Base-by-base conservation (phyloP, 345 rosid species). In the Triadica sebifera region DNA sequence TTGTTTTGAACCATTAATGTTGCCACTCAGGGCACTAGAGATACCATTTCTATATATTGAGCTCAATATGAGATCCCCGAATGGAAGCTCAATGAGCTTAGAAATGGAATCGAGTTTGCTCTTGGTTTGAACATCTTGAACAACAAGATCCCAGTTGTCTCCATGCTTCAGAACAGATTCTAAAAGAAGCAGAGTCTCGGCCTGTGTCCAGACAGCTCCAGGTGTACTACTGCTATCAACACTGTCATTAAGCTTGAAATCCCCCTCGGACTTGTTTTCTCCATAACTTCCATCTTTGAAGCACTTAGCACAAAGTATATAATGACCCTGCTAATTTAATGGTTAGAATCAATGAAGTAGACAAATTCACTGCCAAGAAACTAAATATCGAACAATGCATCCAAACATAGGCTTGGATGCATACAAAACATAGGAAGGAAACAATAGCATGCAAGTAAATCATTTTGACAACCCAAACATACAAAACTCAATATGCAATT, bases 141-240 rank as follows among this genome's bases (percentile, higher is more conserved):
- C 91, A 80, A 93, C 91, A 74, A 93, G 92, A 63, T 93, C 98
- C 99, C 99, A 95, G 69, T 95, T 88, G 70, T 93, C 90, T 50
- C 96, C 96, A 73, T 91, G 92, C 83, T 79, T 93, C 76, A 85
- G 75, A 41, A 88, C 86, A 73, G 99, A 88, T 70, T 95, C 99
- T 51, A 95, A 84, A 65, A 95, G 89, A 77, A 85, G 87, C 57
- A 91, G 82, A 71, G 80, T 88, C 87, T 95, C 99, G 46, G 85
- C 90, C 80, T 95, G 98, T 2, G 91, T 93, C 99, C 98, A 95
- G 29, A 70, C 80, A 80, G 87, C 79, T 73, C 77, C 84, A 80
- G 67, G 45, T 50, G 78, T 61, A 53, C 20, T 55, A 41, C n/a
- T 56, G 51, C 45, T 74, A 37, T 60, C 81, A 50, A 24, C 47